A percentile compares a stretch with the other conserved stretches of the same genome.
Conservation (phyloP, 768 basidiomycete genomes). For the Hemileccinum rubropunctum region DNA sequence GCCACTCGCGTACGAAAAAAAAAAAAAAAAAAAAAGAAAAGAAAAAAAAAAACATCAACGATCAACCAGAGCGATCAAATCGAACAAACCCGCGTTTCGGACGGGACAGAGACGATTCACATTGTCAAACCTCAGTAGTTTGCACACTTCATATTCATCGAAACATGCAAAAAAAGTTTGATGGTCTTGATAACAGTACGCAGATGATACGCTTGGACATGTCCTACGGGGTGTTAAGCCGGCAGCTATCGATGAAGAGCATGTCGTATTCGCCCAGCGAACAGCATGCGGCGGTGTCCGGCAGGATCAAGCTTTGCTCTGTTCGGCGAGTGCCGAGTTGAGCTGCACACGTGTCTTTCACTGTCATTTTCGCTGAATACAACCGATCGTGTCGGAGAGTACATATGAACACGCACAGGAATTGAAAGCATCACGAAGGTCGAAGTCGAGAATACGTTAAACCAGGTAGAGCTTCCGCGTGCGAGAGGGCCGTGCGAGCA, state of each 20-base stretch:
- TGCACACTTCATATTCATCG: neutral
- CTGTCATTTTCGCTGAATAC: neutral
- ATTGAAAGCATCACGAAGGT: neutral
- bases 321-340: neutral
- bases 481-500: neutral
- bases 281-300: neutral
- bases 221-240: constrained; percentile 1
- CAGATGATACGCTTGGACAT: constrained; percentile 5
- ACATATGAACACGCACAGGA: neutral
- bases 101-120: constrained; percentile 7
- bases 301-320: constrained; percentile 3
- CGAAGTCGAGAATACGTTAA: constrained; percentile 2
- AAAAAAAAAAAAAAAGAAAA: too few relatives aligned
- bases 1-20: too few relatives aligned
- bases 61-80: constrained; percentile 3
- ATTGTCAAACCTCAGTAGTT: neutral
- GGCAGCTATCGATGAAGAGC: neutral
- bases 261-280: neutral
- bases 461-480: constrained; percentile 4
- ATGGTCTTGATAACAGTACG: constrained; percentile 1
- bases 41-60: neutral
- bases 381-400: neutral
- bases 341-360: neutral
- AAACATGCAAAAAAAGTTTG: neutral
- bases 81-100: neutral